Base-by-base conservation (phyloP, 495 filamentous ascomycete genomes). In the Baudoinia panamericana region DNA sequence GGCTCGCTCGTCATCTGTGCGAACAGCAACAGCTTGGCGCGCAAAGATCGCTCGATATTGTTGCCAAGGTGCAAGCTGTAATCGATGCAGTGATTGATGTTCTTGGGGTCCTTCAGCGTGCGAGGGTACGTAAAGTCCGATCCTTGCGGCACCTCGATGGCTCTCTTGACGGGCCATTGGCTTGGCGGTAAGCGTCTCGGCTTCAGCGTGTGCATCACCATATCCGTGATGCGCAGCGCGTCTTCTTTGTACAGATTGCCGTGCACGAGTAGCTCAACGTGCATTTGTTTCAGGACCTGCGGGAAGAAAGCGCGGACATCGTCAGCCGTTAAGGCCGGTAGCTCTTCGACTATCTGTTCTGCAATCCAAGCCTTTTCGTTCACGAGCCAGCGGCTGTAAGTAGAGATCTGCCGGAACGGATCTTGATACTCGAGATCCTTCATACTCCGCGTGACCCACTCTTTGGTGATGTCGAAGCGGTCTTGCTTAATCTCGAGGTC, bases 221-320 rank as follows among this genome's bases (percentile, higher is more conserved):
- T 70, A 51, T 88, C 74, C 0, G 82, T 84, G 62, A 94, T 71
- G 51, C 76, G 78, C 43, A 96, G 65, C 0, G 87, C 85, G 60
- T 99, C 92, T 60, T 96, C 87, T 59, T 88, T 93, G 68, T 92
- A 83, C 15, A 99, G 58, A 59, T 99, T 99, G 45, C 90, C 90
- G 47, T 96, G 90, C 13, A 77, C 79, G 37, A 93, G 70, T 5
- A 81, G 68, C 55, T 99, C 92, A 48, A 95, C 80, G 50, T 93
- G 80, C 48, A 84, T 68, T 56, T 95, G 87, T 20, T 72, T 70
- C 23, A 96, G 67, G 27, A 94, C 58, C 47, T 87, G 75, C 18
- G 80, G 81, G 55, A 80, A 81, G 67, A 94, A 95, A 15, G 60
- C 61, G 20, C 75, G 66, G 8, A 96, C 72, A 43, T 84, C 82